These are phyloP conservation scores for Venturia effusa DNA, from an alignment of 2,329 filamentous ascomycete genomes.

Conservation along the genomic window DNA sequence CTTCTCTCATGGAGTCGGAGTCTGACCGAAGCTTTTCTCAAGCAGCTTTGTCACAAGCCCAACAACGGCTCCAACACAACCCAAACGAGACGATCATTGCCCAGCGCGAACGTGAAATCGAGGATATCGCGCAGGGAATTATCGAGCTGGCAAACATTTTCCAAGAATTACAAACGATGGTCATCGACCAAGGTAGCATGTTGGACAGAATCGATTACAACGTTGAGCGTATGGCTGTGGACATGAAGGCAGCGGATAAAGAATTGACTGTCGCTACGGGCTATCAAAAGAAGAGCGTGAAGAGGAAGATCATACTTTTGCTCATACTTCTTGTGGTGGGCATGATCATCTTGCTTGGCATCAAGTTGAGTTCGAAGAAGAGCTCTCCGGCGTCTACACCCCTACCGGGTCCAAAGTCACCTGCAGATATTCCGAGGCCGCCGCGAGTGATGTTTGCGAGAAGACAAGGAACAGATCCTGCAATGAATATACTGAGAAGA, in stretches of 20 bases:
- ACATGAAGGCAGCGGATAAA: constrained; percentile 87
- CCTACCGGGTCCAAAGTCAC: background rate
- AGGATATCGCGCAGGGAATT: constrained; percentile 95
- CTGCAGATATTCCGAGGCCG: background rate
- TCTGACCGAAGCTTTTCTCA: constrained; percentile 88
- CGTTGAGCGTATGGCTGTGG: constrained; percentile 85
- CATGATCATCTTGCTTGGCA: constrained; percentile 74
- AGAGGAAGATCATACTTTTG: constrained; percentile 87
- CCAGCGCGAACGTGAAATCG: constrained; percentile 92
- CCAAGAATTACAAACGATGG: constrained; percentile 91
- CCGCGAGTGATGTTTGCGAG: background rate
- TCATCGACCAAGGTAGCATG: constrained; percentile 42
- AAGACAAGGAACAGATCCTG: background rate
- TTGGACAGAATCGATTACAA: constrained; percentile 61
- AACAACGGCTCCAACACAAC: constrained; percentile 51
- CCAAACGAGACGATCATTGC: constrained; percentile 73
- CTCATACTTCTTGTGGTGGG: constrained; percentile 74
- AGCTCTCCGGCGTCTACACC: constrained; percentile 16
- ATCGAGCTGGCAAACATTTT: constrained; percentile 96
- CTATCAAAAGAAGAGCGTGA: constrained; percentile 80
- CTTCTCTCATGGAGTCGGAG: constrained; percentile 85
- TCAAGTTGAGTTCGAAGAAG: constrained; percentile 54
- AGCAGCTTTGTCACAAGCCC: constrained; percentile 71
- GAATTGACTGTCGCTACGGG: constrained; percentile 79
- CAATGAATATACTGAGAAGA: background rate